phyloP scores from a whole-genome alignment of 495 filamentous ascomycete species.

The Cryomyces minteri region DNA sequence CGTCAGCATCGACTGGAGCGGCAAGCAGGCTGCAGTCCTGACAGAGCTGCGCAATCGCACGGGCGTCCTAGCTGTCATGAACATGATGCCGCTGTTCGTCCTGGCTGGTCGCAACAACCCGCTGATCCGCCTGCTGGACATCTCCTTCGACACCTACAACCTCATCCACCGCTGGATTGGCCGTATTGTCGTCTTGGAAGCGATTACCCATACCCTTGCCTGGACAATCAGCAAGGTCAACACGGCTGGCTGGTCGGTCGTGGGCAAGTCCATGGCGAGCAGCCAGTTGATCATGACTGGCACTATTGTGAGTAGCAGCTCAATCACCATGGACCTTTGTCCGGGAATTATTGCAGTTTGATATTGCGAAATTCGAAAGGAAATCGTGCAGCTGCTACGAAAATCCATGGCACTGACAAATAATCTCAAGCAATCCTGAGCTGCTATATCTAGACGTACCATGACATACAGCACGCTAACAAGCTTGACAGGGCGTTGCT shows the following conservation, averaged over 20 bases:
- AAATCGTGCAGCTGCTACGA: background rate
- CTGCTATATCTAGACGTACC: no score
- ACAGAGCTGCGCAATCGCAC: constrained; percentile 54
- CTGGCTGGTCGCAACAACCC: constrained; percentile 54
- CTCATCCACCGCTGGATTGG: constrained; percentile 91
- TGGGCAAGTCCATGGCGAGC: constrained; percentile 27
- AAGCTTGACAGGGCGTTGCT: constrained; percentile 19
- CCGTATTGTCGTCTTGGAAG: constrained; percentile 63
- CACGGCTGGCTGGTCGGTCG: constrained; percentile 41
- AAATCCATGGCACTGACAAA: no score
- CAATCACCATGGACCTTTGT: background rate
- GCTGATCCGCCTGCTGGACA: constrained; percentile 47
- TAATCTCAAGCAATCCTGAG: no score
- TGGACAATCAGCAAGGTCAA: constrained; percentile 51
- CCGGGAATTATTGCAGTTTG: background rate
- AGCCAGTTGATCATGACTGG: constrained; percentile 15
- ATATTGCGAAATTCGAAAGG: background rate
- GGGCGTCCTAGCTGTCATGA: constrained; percentile 56
- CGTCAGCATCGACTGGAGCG: constrained; percentile 35
- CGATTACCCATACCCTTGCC: constrained; percentile 52
- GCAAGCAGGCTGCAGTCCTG: constrained; percentile 25
- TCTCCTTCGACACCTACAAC: constrained; percentile 96
- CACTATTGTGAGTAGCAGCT: constrained; percentile 13
- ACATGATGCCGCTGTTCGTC: constrained; percentile 58
- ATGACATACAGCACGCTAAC: no score